phyloP scores from a whole-genome alignment of 1,284 basidiomycete genomes.

The Meripilus lineatus region DNA sequence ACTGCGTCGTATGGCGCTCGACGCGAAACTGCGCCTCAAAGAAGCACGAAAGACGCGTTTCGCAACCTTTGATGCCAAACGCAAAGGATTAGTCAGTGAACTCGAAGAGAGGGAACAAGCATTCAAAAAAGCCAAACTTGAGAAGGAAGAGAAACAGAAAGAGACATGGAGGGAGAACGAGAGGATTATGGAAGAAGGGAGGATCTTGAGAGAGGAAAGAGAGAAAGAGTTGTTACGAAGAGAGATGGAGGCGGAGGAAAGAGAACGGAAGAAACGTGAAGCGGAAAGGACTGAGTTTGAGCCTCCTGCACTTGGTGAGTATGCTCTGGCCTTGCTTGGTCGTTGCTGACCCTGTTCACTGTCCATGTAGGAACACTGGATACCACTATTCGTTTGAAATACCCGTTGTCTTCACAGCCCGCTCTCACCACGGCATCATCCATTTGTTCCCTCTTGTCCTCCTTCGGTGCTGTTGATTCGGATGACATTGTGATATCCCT shows the following conservation, averaged over 20 bases:
- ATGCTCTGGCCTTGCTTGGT: constrained; percentile 2
- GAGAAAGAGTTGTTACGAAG: constrained; percentile 48
- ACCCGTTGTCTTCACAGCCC: constrained; percentile 51
- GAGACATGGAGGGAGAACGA: constrained; percentile 63
- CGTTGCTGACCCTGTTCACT: constrained; percentile 24
- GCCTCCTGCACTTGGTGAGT: constrained; percentile 48
- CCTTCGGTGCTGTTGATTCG: constrained; percentile 59
- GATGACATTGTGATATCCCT: constrained; percentile 60
- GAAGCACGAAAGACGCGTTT: constrained; percentile 70
- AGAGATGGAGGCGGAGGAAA: constrained; percentile 33
- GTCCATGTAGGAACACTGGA: constrained; percentile 52
- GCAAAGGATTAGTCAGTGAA: constrained; percentile 79
- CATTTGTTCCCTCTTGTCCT: constrained; percentile 46
- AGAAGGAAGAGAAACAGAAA: constrained; percentile 54
- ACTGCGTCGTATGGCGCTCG: constrained; percentile 75
- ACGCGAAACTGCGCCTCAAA: constrained; percentile 73
- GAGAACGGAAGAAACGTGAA: constrained; percentile 30
- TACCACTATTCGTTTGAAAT: constrained; percentile 71
- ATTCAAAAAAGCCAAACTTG: constrained; percentile 68
- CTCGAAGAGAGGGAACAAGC: constrained; percentile 79
- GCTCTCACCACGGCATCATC: constrained; percentile 45
- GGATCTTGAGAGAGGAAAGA: constrained; percentile 63
- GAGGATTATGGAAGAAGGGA: constrained; percentile 75
- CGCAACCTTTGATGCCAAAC: constrained; percentile 72
- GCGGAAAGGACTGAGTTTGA: constrained; percentile 38